Base-by-base conservation (phyloP, 345 rosid species). In the Lepidium didymum region DNA sequence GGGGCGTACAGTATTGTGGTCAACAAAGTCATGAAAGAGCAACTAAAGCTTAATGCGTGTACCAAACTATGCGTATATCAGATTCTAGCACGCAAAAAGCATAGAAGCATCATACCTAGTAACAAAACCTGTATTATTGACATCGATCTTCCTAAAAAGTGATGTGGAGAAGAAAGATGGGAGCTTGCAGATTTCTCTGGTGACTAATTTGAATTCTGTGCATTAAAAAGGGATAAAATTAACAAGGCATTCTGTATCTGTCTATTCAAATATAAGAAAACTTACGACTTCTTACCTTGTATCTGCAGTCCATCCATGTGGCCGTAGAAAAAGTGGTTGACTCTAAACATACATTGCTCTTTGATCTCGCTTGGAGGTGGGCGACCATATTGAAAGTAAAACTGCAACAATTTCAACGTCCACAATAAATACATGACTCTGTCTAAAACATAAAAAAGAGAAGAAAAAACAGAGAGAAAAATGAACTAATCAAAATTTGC, bases 311-410 rank as follows among this genome's bases (percentile, higher is more conserved):
- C 98, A 73, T 86, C 86, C 2, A 67, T 11, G 67, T 81, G 91
- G 13, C 89, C 90, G 62, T 81, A 80, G 70, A 91, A 91, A 49
- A 82, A 82, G 65, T 86, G 97, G 79, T 77, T 85, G 71, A 87
- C 78, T 77, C 88, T 82, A 75, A 77, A 61, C 80, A 89, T 60
- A 68, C 81, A 81, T 73, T 87, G 91, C 47, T 91, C 97, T 71
- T 84, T 94, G 6, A 89, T 73, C 57, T 88, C 99, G 66, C 77
- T 84, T 56, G 91, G 90, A 33, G 90, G 82, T n/a, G 97, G 96
- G 2, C 83, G 87, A 0, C 99, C 99, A 83, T 91, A 76, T 82
- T 81, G 85, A 79, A 94, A 94, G 77, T 94, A 94, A 84, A 94
- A 94, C 99, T 93, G 80, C 79, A 83, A 64, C 55, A 36, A 78